Conservation (phyloP, 2,329 filamentous ascomycete species). For the Cephalotrichum gorgonifer region DNA sequence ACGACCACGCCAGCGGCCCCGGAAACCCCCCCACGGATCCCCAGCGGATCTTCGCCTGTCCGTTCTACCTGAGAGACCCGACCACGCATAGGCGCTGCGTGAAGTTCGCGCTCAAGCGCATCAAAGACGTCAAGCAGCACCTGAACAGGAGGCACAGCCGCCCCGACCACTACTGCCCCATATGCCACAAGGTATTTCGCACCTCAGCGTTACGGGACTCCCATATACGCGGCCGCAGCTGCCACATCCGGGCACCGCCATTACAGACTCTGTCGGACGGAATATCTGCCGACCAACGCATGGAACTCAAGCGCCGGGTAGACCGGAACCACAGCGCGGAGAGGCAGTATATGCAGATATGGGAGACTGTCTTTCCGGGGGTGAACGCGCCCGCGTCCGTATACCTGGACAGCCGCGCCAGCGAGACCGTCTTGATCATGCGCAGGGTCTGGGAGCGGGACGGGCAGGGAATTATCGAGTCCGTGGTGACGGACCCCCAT, state of each 20-base stretch:
- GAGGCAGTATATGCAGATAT: conserved; percentile 11
- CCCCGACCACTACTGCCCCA: conserved; percentile 7
- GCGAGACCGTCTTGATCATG: conserved; percentile 9
- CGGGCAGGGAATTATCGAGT: neutral
- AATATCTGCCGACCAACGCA: conserved; percentile 6
- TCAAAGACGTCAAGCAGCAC: conserved; percentile 13
- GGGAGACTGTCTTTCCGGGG: conserved; percentile 9
- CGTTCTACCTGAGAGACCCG: conserved; percentile 9
- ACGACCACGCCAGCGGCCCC: neutral
- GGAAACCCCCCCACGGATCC: no score
- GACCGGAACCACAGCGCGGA: conserved; percentile 1
- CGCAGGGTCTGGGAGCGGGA: conserved; percentile 5
- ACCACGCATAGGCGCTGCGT: conserved; percentile 9
- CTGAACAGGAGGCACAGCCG: conserved; percentile 8
- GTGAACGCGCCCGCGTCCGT: neutral
- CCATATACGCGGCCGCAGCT: conserved; percentile 5
- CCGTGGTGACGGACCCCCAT: conserved; percentile 8
- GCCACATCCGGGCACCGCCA: neutral
- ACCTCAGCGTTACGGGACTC: conserved; percentile 1
- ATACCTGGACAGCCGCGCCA: conserved; percentile 6
- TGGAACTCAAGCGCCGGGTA: conserved; percentile 6
- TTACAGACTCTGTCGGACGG: neutral
- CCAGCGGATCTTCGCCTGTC: conserved; percentile 9
- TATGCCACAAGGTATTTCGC: conserved; percentile 4
- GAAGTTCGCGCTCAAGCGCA: conserved; percentile 9